phyloP scores from a whole-genome alignment of 2,329 filamentous ascomycete genomes.

The Monosporascus sp. region DNA sequence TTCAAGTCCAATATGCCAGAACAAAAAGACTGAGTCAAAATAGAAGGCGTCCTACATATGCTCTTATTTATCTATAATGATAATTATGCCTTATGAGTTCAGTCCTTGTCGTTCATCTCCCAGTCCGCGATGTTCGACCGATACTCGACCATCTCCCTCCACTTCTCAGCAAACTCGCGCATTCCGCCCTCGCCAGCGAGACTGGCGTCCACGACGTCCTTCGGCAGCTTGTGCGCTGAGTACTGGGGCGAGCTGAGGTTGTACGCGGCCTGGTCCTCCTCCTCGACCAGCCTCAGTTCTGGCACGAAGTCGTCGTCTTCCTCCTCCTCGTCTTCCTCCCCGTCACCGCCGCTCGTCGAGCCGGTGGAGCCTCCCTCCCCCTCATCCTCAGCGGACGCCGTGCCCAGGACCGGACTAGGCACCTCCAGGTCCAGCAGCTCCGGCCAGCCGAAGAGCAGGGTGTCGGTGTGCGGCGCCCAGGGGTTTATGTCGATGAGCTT shows the following conservation, averaged over 20 bases:
- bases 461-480: constrained; percentile 86
- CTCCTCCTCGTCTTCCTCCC: constrained; percentile 36
- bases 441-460: constrained; percentile 81
- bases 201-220: constrained; percentile 77
- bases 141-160: constrained; percentile 52
- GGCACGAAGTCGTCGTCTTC: constrained; percentile 57
- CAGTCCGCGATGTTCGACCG: constrained; percentile 22
- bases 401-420: constrained; percentile 50
- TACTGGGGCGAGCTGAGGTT: constrained; percentile 82
- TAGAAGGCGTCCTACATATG: no score
- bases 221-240: constrained; percentile 91
- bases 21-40: no score
- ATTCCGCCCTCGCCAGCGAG: constrained; percentile 67
- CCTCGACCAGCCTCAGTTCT: constrained; percentile 76
- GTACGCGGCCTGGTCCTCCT: constrained; percentile 83
- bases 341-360: constrained; percentile 31
- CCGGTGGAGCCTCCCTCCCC: constrained; percentile 30
- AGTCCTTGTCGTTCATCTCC: constrained; percentile 19
- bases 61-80: no score
- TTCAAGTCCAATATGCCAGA: no score
- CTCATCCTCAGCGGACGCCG: constrained; percentile 31
- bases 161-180: constrained; percentile 72
- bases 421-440: constrained; percentile 74
- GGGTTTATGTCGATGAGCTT: constrained; percentile 93
- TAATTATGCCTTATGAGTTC: no score